A percentile compares a stretch with the other conserved stretches of the same genome.
phyloP scores from a whole-genome alignment of 345 rosid species.

The Erucastrum elatum region DNA sequence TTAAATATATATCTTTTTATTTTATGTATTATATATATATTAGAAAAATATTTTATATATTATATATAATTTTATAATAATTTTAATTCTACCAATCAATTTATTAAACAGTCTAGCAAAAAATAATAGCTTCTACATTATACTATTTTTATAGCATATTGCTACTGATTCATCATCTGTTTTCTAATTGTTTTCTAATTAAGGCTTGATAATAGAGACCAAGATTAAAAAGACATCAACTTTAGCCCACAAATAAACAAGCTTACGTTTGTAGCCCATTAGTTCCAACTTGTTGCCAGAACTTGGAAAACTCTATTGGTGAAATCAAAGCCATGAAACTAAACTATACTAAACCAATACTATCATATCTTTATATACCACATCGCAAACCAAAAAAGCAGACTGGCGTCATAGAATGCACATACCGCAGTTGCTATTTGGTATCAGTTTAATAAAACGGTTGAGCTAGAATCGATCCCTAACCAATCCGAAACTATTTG shows the following conservation, averaged over 20 bases:
- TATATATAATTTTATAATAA: too few species aligned
- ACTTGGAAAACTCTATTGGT: neutral
- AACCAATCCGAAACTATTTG: constrained; percentile 3
- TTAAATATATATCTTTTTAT: too few species aligned
- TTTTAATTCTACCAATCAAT: too few species aligned
- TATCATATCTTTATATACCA: neutral
- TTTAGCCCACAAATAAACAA: neutral
- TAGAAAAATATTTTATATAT: too few species aligned
- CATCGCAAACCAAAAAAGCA: neutral
- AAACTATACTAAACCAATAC: neutral
- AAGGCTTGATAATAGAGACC: neutral
- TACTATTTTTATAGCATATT: too few species aligned
- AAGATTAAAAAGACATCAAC: neutral
- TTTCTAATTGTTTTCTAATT: too few species aligned
- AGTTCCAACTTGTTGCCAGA: neutral
- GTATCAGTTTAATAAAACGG: neutral
- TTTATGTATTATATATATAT: too few species aligned
- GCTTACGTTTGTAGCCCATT: neutral
- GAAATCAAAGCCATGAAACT: neutral
- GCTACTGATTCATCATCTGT: too few species aligned
- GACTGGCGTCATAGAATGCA: neutral
- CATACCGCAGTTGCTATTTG: constrained; percentile 7
- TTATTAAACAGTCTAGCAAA: too few species aligned
- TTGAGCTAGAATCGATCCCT: neutral
- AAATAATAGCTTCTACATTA: too few species aligned